phyloP scores from a whole-genome alignment of 257 asterid species.

The Capsicum chinense region DNA sequence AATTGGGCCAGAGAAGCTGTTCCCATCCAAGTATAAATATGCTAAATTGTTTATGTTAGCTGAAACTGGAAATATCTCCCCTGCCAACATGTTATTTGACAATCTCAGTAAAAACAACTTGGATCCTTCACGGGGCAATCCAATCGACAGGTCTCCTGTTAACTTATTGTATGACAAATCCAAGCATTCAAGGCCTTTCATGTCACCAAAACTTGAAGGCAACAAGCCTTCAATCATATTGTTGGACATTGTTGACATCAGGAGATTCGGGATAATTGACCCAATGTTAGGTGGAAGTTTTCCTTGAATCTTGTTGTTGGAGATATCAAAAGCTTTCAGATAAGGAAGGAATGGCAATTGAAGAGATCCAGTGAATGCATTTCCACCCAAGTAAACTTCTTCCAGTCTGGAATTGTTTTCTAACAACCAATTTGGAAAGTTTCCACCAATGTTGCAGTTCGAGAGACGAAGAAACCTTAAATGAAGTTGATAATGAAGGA shows the following conservation, averaged over 20 bases:
- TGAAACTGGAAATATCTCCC: constrained; percentile 1
- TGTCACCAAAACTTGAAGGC: constrained; percentile 28
- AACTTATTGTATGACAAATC: constrained; percentile 36
- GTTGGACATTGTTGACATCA: neutral
- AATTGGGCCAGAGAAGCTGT: constrained; percentile 32
- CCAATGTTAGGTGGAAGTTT: constrained; percentile 9
- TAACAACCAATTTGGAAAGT: constrained; percentile 32
- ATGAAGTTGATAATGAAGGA: constrained; percentile 25
- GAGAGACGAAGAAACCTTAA: constrained; percentile 11
- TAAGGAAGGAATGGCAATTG: constrained; percentile 16
- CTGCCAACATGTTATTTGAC: constrained; percentile 24
- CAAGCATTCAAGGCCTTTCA: neutral
- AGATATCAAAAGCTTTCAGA: constrained; percentile 1
- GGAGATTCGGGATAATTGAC: constrained; percentile 10
- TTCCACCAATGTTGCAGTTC: constrained; percentile 2
- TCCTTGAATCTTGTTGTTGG: constrained; percentile 22
- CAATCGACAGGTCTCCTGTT: constrained; percentile 22
- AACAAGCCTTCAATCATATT: constrained; percentile 31
- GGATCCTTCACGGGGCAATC: neutral
- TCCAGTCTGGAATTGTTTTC: constrained; percentile 26
- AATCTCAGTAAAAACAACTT: neutral
- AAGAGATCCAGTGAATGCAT: constrained; percentile 24
- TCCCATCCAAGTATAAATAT: constrained; percentile 31
- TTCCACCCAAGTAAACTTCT: constrained; percentile 15
- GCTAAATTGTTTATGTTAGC: neutral